Base-by-base conservation (phyloP, 2,329 filamentous ascomycete genomes). In the Curvularia lunata region DNA sequence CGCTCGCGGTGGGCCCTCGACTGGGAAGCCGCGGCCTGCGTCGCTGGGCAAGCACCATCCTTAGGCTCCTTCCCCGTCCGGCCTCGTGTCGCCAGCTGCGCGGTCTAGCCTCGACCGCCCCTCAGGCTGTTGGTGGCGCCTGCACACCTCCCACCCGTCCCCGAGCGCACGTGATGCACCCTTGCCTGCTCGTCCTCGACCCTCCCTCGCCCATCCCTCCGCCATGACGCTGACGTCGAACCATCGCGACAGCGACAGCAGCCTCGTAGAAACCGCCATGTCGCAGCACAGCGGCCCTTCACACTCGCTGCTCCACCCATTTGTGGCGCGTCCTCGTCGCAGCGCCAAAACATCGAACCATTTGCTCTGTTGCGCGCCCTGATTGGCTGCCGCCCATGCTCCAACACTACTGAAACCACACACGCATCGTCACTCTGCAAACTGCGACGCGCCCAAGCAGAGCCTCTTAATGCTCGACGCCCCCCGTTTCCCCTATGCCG, bases 371-470 rank as follows among this genome's bases (percentile, higher is more conserved):
- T 42, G 49, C 23, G 54, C 37, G 32, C 56, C 19, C 61, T 75
- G 70, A 75, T 75, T 75, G 63, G 74, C 55, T 61, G 41, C 52
- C 61, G 54, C 37, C 54, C 60, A 62, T 60, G 56, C 67, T 74
- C 68, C 61, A 65, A 75, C 72, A 66, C 68, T 64, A 56, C 66
- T 75, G 73, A 75, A 74, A 75, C 74, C 63, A 59, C 54, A 21
- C 58, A 63, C 65, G 73, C 72, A 61, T 71, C 72, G 70, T 54
- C 65, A 38, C 16, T 57, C 55, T 38, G 58, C 62, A 64, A 63
- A 61, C 67, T 75, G 73, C 68, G 66, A 75, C 73, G 68, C 67
- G 66, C 67, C 65, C 65, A 51, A 63, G 61, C 58, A 63, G 63
- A 52, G 57, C 65, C 65, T 72, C 67, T 75, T 73, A 74, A 75